phyloP scores from a whole-genome alignment of 306 rosid species.

The Astragalus glycyphyllos region DNA sequence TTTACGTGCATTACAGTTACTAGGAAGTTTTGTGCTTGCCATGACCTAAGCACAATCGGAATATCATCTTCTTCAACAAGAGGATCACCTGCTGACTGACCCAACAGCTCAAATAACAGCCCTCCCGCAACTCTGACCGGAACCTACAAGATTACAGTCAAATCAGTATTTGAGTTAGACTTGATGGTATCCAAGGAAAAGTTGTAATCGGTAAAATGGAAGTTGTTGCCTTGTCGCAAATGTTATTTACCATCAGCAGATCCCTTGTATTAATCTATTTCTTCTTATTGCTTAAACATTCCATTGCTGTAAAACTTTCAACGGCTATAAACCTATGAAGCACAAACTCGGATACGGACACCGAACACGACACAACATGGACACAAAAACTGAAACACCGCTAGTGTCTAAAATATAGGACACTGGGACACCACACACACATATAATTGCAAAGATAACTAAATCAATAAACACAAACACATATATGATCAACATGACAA shows the following conservation, averaged over 20 bases:
- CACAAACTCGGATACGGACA: too few relatives aligned
- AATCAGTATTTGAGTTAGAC: slow-evolving; percentile 22
- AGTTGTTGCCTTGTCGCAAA: slow-evolving; percentile 14
- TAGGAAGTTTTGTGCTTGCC: slow-evolving; percentile 94
- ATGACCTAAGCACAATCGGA: slow-evolving; percentile 90
- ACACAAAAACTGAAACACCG: too few relatives aligned
- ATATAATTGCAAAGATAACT: too few relatives aligned
- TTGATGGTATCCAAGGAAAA: not conserved
- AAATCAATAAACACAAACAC: too few relatives aligned
- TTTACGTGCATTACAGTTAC: slow-evolving; percentile 84
- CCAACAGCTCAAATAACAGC: slow-evolving; percentile 89
- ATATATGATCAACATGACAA: too few relatives aligned
- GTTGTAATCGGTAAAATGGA: not conserved
- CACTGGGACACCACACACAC: too few relatives aligned
- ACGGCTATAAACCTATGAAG: not conserved
- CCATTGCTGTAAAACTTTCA: slow-evolving; percentile 5
- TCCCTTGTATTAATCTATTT: not conserved
- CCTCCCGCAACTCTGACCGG: slow-evolving; percentile 99
- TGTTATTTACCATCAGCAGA: slow-evolving; percentile 7
- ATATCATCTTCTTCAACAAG: slow-evolving; percentile 82
- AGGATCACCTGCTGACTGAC: slow-evolving; percentile 95
- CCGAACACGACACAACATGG: too few relatives aligned
- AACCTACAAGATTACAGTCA: slow-evolving; percentile 56
- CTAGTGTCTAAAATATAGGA: too few relatives aligned
- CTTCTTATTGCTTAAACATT: not conserved